These are phyloP conservation scores for Nidularia pulvinata DNA, from an alignment of 768 basidiomycete genomes.

Conservation along the genomic window DNA sequence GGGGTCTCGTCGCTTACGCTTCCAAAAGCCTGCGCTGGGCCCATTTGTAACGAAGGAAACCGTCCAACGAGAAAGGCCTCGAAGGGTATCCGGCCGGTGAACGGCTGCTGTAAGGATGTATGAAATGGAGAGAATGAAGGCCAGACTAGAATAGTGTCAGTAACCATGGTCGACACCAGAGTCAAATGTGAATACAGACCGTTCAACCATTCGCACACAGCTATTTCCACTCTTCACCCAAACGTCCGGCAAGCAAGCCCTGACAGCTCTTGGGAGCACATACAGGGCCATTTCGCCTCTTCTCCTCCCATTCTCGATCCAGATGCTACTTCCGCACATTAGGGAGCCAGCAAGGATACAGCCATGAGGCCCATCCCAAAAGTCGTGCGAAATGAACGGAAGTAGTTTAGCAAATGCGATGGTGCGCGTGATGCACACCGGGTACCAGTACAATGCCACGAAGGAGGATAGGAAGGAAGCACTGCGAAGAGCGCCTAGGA, in stretches of 20 bases:
- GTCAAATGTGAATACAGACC: constrained; percentile 36
- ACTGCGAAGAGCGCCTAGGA: constrained; percentile 59
- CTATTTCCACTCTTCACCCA: constrained; percentile 46
- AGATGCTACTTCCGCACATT: constrained; percentile 74
- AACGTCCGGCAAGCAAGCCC: constrained; percentile 56
- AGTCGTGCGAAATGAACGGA: constrained; percentile 70
- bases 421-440: constrained; percentile 71
- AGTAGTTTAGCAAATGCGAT: constrained; percentile 62
- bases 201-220: constrained; percentile 45
- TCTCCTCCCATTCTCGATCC: constrained; percentile 71
- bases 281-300: constrained; percentile 83
- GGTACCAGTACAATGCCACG: constrained; percentile 67
- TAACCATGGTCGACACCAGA: background rate
- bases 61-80: constrained; percentile 76
- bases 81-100: constrained; percentile 62
- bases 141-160: constrained; percentile 35
- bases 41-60: constrained; percentile 67
- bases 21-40: constrained; percentile 54
- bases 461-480: constrained; percentile 75
- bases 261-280: constrained; percentile 70
- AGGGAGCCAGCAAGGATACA: constrained; percentile 67
- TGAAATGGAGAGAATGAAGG: constrained; percentile 64
- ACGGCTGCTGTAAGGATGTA: constrained; percentile 62
- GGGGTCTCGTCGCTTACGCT: constrained; percentile 31
- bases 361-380: constrained; percentile 80